Conservation (phyloP, 2,329 filamentous ascomycete genomes). For the Zasmidium citrigriseum region DNA sequence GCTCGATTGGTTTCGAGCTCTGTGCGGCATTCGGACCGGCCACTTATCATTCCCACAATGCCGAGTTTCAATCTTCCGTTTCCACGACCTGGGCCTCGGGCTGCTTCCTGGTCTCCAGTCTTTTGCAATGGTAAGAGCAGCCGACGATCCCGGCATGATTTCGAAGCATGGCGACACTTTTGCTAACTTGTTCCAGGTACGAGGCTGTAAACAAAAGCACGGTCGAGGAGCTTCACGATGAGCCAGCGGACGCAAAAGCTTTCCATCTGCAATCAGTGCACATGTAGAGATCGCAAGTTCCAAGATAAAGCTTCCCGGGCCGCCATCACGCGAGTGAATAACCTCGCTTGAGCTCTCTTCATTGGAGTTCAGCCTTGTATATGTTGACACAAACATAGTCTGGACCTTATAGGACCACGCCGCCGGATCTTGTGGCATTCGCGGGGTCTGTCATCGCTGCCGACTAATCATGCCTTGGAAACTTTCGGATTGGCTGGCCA, state of each 20-base stretch:
- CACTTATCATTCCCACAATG: slow-evolving; percentile 6
- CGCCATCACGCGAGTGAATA: too few species aligned
- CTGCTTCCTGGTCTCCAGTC: slow-evolving; percentile 24
- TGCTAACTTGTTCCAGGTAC: slow-evolving; percentile 9
- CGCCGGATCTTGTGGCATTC: neutral
- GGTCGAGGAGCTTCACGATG: neutral
- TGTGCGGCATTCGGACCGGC: slow-evolving; percentile 14
- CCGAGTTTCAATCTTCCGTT: slow-evolving; percentile 23
- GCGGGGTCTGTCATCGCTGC: too few species aligned
- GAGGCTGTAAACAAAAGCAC: slow-evolving; percentile 20
- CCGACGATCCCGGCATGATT: neutral
- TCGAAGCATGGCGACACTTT: neutral
- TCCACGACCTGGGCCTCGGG: slow-evolving; percentile 26
- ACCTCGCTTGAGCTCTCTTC: too few species aligned
- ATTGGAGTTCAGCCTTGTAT: neutral
- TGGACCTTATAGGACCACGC: neutral
- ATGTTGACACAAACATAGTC: neutral
- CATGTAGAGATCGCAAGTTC: neutral
- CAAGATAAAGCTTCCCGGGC: too few species aligned
- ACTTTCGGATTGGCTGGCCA: neutral
- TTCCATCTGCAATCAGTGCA: neutral
- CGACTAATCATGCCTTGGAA: neutral
- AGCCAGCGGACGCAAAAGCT: slow-evolving; percentile 1
- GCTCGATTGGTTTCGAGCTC: slow-evolving; percentile 30
- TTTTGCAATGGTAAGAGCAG: slow-evolving; percentile 23